phyloP scores from a whole-genome alignment of 192 early-diverging fungal species.

The Lunasporangiospora selenospora region DNA sequence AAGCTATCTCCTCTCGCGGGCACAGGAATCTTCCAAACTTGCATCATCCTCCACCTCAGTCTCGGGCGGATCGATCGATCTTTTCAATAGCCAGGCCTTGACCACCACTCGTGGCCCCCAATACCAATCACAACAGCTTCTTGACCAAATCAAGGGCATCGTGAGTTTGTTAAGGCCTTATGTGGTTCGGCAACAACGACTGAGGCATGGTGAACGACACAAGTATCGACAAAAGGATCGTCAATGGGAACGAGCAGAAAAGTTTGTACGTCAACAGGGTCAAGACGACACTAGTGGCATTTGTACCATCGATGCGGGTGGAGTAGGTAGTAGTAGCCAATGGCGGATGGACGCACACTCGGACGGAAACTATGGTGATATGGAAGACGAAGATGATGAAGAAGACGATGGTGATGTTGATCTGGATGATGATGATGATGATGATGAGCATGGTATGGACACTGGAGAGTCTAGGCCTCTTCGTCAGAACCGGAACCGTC shows the following conservation, averaged over 20 bases:
- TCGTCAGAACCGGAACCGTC: too few relatives aligned
- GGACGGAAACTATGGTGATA: slow-evolving; percentile 32
- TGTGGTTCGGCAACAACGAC: slow-evolving; percentile 36
- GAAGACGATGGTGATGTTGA: slow-evolving; percentile 29
- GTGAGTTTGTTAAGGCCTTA: slow-evolving; percentile 37
- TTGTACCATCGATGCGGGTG: too few relatives aligned
- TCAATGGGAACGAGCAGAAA: slow-evolving; percentile 40
- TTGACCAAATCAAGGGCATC: slow-evolving; percentile 39
- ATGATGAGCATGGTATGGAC: slow-evolving; percentile 20
- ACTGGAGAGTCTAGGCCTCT: too few relatives aligned
- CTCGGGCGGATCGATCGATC: slow-evolving; percentile 12
- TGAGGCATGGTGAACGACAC: slow-evolving; percentile 32
- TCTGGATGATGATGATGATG: slow-evolving; percentile 21
- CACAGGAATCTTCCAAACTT: slow-evolving; percentile 23
- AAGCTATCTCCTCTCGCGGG: slow-evolving; percentile 31
- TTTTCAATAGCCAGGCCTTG: slow-evolving; percentile 25
- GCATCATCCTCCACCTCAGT: slow-evolving; percentile 1
- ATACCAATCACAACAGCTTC: slow-evolving; percentile 2
- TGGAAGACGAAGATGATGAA: slow-evolving; percentile 35
- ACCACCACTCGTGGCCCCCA: slow-evolving; percentile 13
- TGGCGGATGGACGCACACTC: slow-evolving; percentile 30
- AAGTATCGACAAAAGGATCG: slow-evolving; percentile 38
- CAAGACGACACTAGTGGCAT: not conserved
- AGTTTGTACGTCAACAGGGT: slow-evolving; percentile 28
- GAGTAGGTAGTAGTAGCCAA: not conserved